Conservation (phyloP, 176 grass and related monocot genomes). For the Panicum miliaceum region DNA sequence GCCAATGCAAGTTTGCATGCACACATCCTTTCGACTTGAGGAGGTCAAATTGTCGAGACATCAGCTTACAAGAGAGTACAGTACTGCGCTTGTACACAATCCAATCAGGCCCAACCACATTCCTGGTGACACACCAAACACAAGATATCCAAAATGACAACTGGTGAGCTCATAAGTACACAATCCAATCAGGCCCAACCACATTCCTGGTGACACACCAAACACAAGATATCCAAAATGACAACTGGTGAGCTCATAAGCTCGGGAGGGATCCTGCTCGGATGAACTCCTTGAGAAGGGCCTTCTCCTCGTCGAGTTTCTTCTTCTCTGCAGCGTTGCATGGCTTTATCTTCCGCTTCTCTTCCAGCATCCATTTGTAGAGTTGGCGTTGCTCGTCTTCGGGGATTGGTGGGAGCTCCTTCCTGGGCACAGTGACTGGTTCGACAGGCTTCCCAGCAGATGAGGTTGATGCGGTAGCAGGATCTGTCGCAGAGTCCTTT, state of each 20-base stretch:
- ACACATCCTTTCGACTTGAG: not conserved
- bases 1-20: not conserved
- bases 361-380: conserved; percentile 92
- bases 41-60: conserved; percentile 21
- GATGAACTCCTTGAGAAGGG: conserved; percentile 91
- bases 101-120: conserved; percentile 4
- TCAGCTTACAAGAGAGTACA: conserved; percentile 9
- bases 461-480: not conserved
- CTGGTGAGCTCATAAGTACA: conserved; percentile 45
- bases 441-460: conserved; percentile 37
- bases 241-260: conserved; percentile 45
- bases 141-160: conserved; percentile 22
- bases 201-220: conserved; percentile 2
- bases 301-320: conserved; percentile 84
- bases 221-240: conserved; percentile 14
- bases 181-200: not conserved
- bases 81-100: conserved; percentile 4
- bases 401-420: conserved; percentile 65
- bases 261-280: conserved; percentile 59
- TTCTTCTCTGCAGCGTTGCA: conserved; percentile 65
- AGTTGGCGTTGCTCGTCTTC: conserved; percentile 75
- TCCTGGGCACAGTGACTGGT: conserved; percentile 30
- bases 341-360: conserved; percentile 85
- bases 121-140: conserved; percentile 1
- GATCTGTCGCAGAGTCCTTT: conserved; percentile 22